Percentiles rank a stretch among this genome's conserved stretches.
These are phyloP conservation scores for Rhizopogon sp. DNA, from an alignment of 768 basidiomycete species.

Conservation along the genomic window DNA sequence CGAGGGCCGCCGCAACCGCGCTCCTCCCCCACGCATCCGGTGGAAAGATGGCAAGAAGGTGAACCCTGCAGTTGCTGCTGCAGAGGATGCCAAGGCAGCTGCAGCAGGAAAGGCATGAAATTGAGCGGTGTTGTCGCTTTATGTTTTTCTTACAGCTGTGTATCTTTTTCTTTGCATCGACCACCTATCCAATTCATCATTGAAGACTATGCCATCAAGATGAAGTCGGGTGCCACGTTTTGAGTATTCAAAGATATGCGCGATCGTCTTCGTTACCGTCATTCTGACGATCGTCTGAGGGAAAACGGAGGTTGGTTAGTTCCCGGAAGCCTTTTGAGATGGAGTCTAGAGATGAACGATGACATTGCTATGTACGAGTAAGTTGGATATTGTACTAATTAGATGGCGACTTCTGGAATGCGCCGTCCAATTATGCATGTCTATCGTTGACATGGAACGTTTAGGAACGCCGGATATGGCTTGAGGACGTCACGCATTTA, in stretches of 20 bases:
- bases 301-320: too few species aligned
- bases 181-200: conserved; percentile 1
- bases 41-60: conserved; percentile 97
- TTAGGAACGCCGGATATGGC: too few species aligned
- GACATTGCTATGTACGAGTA: too few species aligned
- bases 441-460: too few species aligned
- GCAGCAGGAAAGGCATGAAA: conserved; percentile 48
- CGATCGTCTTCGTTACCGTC: neutral
- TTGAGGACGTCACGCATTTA: too few species aligned
- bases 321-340: too few species aligned
- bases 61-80: conserved; percentile 92
- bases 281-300: neutral
- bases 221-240: neutral
- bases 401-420: too few species aligned
- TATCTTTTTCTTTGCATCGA: conserved; percentile 11
- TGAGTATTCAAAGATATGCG: too few species aligned
- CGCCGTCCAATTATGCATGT: too few species aligned
- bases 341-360: too few species aligned
- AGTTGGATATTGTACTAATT: too few species aligned
- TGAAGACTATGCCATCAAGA: neutral
- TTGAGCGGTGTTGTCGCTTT: conserved; percentile 9
- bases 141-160: conserved; percentile 7
- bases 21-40: conserved; percentile 90
- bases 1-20: conserved; percentile 94
- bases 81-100: conserved; percentile 77